These are phyloP conservation scores for Sclerotinia nivalis DNA, from an alignment of 2,329 filamentous ascomycete species.

Conservation along the genomic window DNA sequence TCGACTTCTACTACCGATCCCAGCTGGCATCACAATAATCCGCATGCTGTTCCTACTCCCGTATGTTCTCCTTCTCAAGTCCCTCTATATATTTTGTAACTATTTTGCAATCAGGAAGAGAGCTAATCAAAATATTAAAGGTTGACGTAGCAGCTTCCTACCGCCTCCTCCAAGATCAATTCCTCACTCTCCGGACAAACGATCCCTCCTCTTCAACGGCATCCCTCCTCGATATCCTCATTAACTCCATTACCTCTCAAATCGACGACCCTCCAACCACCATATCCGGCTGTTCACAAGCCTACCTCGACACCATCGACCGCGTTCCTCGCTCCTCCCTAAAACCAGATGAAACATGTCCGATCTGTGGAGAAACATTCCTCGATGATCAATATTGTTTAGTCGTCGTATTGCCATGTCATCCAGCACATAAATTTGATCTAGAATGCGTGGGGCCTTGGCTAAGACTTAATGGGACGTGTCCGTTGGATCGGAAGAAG, in stretches of 20 bases:
- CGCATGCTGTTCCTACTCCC: conserved; percentile 60
- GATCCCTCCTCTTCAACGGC: conserved; percentile 43
- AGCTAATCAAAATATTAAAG: background rate
- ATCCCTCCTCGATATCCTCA: conserved; percentile 54
- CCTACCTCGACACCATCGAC: conserved; percentile 60
- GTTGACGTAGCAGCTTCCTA: conserved; percentile 58
- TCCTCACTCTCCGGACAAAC: conserved; percentile 52
- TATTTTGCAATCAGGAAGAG: background rate
- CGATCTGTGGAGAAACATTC: conserved; percentile 63
- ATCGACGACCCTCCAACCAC: conserved; percentile 54
- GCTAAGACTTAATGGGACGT: conserved; percentile 64
- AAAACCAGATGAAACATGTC: conserved; percentile 53
- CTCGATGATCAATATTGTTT: conserved; percentile 63
- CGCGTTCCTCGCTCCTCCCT: conserved; percentile 56
- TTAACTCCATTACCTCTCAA: conserved; percentile 50
- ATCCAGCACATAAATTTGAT: conserved; percentile 60
- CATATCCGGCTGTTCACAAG: conserved; percentile 57
- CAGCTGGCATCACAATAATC: conserved; percentile 47
- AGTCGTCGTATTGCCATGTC: conserved; percentile 65
- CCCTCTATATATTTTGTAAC: background rate
- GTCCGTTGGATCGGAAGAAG: conserved; percentile 63
- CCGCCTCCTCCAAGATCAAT: conserved; percentile 61
- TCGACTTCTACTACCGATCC: conserved; percentile 33
- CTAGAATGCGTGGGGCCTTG: conserved; percentile 68
- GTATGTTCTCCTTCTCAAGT: background rate